Base-by-base conservation (phyloP, 306 rosid species). In the Quercus suber region DNA sequence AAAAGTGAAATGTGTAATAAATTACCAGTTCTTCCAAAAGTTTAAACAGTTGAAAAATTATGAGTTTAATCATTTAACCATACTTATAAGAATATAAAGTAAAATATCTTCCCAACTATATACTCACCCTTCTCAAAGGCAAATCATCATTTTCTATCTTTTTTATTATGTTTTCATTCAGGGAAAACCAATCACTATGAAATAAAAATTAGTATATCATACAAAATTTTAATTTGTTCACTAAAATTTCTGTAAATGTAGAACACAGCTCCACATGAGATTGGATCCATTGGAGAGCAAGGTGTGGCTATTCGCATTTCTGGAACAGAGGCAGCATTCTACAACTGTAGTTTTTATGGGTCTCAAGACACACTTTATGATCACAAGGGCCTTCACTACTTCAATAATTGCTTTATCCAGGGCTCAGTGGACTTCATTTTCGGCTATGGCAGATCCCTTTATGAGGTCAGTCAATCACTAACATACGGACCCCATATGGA, bases 381-480 rank as follows among this genome's bases (percentile, higher is more conserved):
- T 71, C 95, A 90, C 79, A 90, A 85, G 71, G 96, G 97, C 1
- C 88, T 89, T 82, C 97, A 92, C 81, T 90, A 83, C 79, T 92
- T 92, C 87, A 78, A 78, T 23, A 89, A 86, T 35, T 90, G 96
- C 81, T 82, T 68, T 45, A 82, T 90, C 84, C 90, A 90, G 78
- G 97, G 97, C 79, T 86, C 97, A 1, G 91, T 90, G 20, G 96
- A 90, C 84, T 90, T 88, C 89, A 89, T 92, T 76, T 92, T 88
- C 31, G 91, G 97, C 74, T 82, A 87, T 6, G 96, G 91, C 2
- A 90, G 86, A 31, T 90, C 96, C 82, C 84, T 89, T 51, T 88
- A 88, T 27, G 90, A 92, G 90, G 95, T 89, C 17, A 20, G n/a
- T 17, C 41, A 23, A 23, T 45, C 41, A 43, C 27, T 68, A 18